These are phyloP conservation scores for Sugiyamaella sp. DNA, from an alignment of 1,139 yeast species.

Conservation along the genomic window DNA sequence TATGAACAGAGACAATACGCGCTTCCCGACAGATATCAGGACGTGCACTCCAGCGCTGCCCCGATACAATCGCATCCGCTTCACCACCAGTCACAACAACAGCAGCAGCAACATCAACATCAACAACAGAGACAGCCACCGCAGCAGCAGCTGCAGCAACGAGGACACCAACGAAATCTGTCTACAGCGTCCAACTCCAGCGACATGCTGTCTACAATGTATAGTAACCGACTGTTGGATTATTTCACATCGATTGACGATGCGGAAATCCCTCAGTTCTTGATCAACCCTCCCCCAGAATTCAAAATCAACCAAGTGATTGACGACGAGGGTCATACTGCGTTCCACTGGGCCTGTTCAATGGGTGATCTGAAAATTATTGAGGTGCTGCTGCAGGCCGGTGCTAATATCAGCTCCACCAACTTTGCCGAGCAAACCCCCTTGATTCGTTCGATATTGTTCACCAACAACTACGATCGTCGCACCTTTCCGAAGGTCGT, in stretches of 20 bases:
- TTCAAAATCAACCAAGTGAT: slow-evolving; percentile 84
- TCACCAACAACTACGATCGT: slow-evolving; percentile 84
- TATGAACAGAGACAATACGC: slow-evolving; percentile 6
- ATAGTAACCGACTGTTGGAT: slow-evolving; percentile 51
- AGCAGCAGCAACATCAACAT: slow-evolving; percentile 5
- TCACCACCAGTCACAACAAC: slow-evolving; percentile 3
- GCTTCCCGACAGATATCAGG: slow-evolving; percentile 7
- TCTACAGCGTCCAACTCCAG: slow-evolving; percentile 33
- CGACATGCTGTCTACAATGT: slow-evolving; percentile 45
- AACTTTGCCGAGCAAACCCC: slow-evolving; percentile 84
- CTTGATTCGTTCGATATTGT: slow-evolving; percentile 76
- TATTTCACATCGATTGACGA: slow-evolving; percentile 60
- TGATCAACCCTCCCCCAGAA: slow-evolving; percentile 74
- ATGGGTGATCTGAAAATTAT: slow-evolving; percentile 79
- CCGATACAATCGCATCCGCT: not conserved
- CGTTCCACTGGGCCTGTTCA: slow-evolving; percentile 96
- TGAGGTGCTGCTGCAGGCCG: slow-evolving; percentile 65
- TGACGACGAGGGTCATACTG: slow-evolving; percentile 95
- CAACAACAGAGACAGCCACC: not conserved
- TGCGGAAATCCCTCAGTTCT: slow-evolving; percentile 60
- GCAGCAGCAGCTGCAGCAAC: slow-evolving; percentile 1
- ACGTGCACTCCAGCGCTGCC: not conserved
- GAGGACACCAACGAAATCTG: slow-evolving; percentile 10
- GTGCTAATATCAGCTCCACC: slow-evolving; percentile 76
- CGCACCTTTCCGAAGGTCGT: slow-evolving; percentile 73